These are phyloP conservation scores for Fusarium sp. DNA, from an alignment of 2,329 filamentous ascomycete species.

Conservation along the genomic window DNA sequence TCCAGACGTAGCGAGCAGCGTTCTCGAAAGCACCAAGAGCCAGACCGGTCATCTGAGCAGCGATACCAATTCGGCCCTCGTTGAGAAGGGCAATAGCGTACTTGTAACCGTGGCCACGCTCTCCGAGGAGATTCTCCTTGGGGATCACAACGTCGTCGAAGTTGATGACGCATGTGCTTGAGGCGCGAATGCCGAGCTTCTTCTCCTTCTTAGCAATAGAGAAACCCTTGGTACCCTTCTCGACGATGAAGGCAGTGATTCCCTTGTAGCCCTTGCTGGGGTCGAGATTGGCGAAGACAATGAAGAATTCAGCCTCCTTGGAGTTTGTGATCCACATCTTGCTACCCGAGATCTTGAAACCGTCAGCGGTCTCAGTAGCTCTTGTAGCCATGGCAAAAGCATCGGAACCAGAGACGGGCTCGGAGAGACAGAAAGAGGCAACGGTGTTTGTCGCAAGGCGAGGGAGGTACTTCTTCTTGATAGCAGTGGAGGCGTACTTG, in stretches of 20 bases:
- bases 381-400: conserved; percentile 95
- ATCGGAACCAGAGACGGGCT: conserved; percentile 92
- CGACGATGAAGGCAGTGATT: conserved; percentile 94
- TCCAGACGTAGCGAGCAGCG: conserved; percentile 92
- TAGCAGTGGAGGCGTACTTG: conserved; percentile 79
- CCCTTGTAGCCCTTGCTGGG: conserved; percentile 94
- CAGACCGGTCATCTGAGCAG: conserved; percentile 97
- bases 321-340: conserved; percentile 99
- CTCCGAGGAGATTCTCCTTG: conserved; percentile 85
- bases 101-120: conserved; percentile 94
- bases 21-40: conserved; percentile 96
- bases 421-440: conserved; percentile 90
- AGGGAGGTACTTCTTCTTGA: conserved; percentile 90
- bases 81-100: conserved; percentile 95
- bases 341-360: conserved; percentile 86
- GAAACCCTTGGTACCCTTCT: conserved; percentile 90
- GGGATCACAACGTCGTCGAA: conserved; percentile 96
- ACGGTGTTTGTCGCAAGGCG: conserved; percentile 89
- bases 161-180: conserved; percentile 95
- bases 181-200: conserved; percentile 96
- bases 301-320: conserved; percentile 92
- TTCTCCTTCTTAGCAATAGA: conserved; percentile 99
- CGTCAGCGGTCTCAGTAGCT: conserved; percentile 81
- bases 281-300: conserved; percentile 97
- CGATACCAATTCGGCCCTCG: conserved; percentile 97